phyloP scores from a whole-genome alignment of 106 monocot species.

The Dioscorea dumetorum region DNA sequence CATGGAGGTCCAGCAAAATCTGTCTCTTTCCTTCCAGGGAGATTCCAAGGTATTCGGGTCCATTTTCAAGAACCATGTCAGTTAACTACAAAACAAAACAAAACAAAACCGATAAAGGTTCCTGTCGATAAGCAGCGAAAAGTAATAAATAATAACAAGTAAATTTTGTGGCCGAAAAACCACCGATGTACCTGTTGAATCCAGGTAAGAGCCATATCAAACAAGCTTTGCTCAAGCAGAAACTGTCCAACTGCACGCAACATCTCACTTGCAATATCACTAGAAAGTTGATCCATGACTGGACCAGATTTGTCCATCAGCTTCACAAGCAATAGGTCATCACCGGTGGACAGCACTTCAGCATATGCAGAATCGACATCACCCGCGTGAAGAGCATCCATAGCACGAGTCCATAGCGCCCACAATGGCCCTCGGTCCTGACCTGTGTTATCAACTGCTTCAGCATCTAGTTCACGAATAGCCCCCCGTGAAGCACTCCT shows the following conservation, averaged over 20 bases:
- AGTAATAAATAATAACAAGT: background rate
- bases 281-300: constrained; percentile 68
- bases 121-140: background rate
- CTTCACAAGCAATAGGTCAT: constrained; percentile 74
- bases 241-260: constrained; percentile 70
- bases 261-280: constrained; percentile 55
- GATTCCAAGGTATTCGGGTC: constrained; percentile 38
- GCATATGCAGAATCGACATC: constrained; percentile 87
- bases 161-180: background rate
- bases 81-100: constrained; percentile 33
- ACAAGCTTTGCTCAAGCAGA: constrained; percentile 64
- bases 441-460: constrained; percentile 44
- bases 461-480: constrained; percentile 54
- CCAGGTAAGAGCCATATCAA: constrained; percentile 71
- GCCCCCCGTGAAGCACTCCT: constrained; percentile 24
- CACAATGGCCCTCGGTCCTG: constrained; percentile 53
- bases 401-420: constrained; percentile 76
- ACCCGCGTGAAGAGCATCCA: constrained; percentile 86
- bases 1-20: constrained; percentile 47
- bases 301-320: constrained; percentile 95
- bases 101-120: background rate
- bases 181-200: constrained; percentile 65
- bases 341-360: constrained; percentile 63
- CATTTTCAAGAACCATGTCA: constrained; percentile 53
- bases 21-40: constrained; percentile 45